phyloP scores from a whole-genome alignment of 331 rosid genomes.

The Rosa hybrid region DNA sequence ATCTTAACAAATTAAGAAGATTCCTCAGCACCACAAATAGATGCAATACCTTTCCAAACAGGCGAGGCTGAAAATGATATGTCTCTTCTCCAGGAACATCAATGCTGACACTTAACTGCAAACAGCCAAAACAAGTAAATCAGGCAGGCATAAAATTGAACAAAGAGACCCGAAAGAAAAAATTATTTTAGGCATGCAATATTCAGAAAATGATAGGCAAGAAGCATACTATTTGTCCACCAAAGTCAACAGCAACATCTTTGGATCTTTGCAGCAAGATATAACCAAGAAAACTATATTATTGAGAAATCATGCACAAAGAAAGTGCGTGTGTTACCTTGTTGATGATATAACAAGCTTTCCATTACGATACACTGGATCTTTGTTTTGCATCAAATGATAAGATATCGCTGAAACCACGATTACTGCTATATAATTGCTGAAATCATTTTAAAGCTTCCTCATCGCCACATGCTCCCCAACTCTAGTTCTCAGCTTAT shows the following conservation, averaged over 20 bases:
- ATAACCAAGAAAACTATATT: background rate
- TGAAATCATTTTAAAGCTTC: background rate
- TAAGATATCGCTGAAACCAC: slow-evolving; percentile 76
- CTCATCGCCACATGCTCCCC: too few relatives aligned
- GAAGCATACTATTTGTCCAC: slow-evolving; percentile 87
- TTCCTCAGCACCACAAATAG: background rate
- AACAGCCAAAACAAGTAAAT: slow-evolving; percentile 11
- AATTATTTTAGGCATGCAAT: background rate
- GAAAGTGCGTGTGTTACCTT: slow-evolving; percentile 47
- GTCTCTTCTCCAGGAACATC: slow-evolving; percentile 59
- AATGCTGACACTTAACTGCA: slow-evolving; percentile 72
- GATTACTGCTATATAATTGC: slow-evolving; percentile 74
- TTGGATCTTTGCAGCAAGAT: slow-evolving; percentile 18
- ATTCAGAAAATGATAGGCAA: slow-evolving; percentile 13
- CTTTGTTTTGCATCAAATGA: slow-evolving; percentile 65
- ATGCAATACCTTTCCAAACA: slow-evolving; percentile 76
- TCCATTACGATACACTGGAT: slow-evolving; percentile 87
- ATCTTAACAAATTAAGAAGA: background rate
- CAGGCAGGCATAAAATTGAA: slow-evolving; percentile 1
- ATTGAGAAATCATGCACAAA: slow-evolving; percentile 4
- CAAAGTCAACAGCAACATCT: slow-evolving; percentile 61
- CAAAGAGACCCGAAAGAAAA: background rate
- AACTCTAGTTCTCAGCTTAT: too few relatives aligned
- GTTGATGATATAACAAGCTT: slow-evolving; percentile 83
- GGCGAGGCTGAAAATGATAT: slow-evolving; percentile 69